These are phyloP conservation scores for Rosa lucieae DNA, from an alignment of 306 rosid species.

Conservation along the genomic window DNA sequence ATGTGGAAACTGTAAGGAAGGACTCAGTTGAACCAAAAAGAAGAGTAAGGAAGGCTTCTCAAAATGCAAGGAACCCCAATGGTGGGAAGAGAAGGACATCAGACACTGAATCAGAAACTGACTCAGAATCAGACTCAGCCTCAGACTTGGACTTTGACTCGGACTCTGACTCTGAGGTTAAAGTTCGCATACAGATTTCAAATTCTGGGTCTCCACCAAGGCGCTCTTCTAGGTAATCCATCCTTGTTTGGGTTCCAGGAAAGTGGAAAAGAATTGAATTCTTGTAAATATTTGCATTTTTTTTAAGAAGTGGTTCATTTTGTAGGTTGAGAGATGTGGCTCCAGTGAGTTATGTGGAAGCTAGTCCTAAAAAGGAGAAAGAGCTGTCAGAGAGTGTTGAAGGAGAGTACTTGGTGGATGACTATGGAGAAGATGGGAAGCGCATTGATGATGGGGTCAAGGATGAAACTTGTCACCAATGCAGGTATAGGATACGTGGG, in stretches of 20 bases:
- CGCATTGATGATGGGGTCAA: conserved; percentile 52
- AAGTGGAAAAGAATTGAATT: no score
- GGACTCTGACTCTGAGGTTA: not conserved
- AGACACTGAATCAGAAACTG: not conserved
- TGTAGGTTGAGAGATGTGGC: conserved; percentile 55
- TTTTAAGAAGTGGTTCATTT: not conserved
- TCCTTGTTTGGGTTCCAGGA: not conserved
- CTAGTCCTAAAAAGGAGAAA: not conserved
- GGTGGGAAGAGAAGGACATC: not conserved
- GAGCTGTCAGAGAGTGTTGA: conserved; percentile 18
- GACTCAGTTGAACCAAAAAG: not conserved
- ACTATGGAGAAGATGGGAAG: conserved; percentile 55
- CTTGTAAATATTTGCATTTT: no score
- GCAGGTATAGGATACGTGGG: conserved; percentile 49
- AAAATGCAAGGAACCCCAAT: not conserved
- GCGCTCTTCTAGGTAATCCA: conserved; percentile 69
- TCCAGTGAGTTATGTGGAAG: conserved; percentile 48
- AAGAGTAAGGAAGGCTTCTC: not conserved
- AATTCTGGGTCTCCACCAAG: conserved; percentile 35
- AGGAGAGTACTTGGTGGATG: conserved; percentile 66
- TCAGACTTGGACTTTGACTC: not conserved
- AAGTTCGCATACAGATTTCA: not conserved
- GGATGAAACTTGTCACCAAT: conserved; percentile 80
- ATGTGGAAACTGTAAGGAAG: not conserved
- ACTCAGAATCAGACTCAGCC: not conserved